phyloP scores from a whole-genome alignment of 1,284 basidiomycete genomes.

The Cystobasidium slooffiae region DNA sequence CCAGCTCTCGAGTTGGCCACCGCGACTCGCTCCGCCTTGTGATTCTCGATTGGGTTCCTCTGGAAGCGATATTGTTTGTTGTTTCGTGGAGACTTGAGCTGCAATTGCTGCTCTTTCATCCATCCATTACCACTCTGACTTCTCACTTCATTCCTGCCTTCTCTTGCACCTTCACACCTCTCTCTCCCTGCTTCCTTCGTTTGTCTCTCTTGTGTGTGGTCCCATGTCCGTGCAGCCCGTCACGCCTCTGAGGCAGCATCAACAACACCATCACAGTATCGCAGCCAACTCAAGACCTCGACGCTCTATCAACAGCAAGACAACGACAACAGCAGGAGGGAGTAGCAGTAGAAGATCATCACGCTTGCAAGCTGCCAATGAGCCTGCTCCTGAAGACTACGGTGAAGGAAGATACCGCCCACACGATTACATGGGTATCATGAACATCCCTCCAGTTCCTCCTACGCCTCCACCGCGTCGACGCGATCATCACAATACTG shows the following conservation, averaged over 20 bases:
- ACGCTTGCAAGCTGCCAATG: neutral
- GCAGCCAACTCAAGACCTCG: constrained; percentile 12
- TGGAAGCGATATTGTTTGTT: neutral
- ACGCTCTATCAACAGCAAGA: constrained; percentile 6
- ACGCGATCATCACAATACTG: neutral
- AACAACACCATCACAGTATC: constrained; percentile 9
- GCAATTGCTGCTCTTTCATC: neutral
- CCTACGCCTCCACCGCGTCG: neutral
- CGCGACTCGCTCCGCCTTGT: neutral
- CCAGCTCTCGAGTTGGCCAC: neutral
- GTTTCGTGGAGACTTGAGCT: neutral
- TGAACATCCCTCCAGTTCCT: no score
- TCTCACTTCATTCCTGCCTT: neutral
- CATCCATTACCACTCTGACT: neutral
- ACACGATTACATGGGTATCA: neutral
- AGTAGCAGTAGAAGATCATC: constrained; percentile 18
- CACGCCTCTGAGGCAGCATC: constrained; percentile 29
- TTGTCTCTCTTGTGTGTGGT: neutral
- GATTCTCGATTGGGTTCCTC: constrained; percentile 13
- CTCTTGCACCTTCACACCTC: neutral
- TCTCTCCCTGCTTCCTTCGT: neutral
- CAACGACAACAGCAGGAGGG: constrained; percentile 2
- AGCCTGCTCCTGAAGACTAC: constrained; percentile 33
- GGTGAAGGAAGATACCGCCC: neutral
- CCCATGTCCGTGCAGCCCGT: constrained; percentile 23